These are phyloP conservation scores for Verruconis gallopava DNA, from an alignment of 2,329 filamentous ascomycete species.

Conservation along the genomic window DNA sequence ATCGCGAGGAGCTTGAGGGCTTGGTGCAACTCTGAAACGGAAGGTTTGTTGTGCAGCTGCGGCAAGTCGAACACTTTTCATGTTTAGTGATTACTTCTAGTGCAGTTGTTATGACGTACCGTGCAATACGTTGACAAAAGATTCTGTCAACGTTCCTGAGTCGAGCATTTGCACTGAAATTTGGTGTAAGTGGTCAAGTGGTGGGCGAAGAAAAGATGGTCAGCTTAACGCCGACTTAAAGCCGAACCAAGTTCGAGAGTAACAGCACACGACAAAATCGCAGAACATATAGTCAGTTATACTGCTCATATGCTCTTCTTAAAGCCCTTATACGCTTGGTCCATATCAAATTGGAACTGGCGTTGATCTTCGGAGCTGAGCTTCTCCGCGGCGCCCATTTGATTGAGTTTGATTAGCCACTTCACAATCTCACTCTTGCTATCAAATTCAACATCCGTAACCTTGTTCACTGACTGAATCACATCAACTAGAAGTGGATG, in stretches of 20 bases:
- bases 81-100: neutral
- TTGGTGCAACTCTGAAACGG: slow-evolving; percentile 48
- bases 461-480: slow-evolving; percentile 93
- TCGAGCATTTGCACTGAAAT: neutral
- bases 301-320: slow-evolving; percentile 36
- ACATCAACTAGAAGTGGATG: slow-evolving; percentile 90
- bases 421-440: slow-evolving; percentile 94
- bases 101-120: neutral
- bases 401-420: slow-evolving; percentile 93
- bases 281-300: too few species aligned
- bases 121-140: neutral
- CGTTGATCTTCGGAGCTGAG: slow-evolving; percentile 74
- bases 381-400: slow-evolving; percentile 94
- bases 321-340: slow-evolving; percentile 88
- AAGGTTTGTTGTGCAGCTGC: slow-evolving; percentile 68
- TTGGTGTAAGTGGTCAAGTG: neutral
- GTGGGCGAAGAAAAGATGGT: neutral
- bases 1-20: slow-evolving; percentile 55
- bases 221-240: neutral
- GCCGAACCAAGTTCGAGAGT: too few species aligned
- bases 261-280: too few species aligned
- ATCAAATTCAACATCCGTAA: slow-evolving; percentile 90
- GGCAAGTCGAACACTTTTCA: slow-evolving; percentile 58
- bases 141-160: neutral
- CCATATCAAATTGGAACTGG: slow-evolving; percentile 85